Evolutionary conservation across 768 basidiomycete species (phyloP).

Genomic region (Serpula lacrymans): DNA sequence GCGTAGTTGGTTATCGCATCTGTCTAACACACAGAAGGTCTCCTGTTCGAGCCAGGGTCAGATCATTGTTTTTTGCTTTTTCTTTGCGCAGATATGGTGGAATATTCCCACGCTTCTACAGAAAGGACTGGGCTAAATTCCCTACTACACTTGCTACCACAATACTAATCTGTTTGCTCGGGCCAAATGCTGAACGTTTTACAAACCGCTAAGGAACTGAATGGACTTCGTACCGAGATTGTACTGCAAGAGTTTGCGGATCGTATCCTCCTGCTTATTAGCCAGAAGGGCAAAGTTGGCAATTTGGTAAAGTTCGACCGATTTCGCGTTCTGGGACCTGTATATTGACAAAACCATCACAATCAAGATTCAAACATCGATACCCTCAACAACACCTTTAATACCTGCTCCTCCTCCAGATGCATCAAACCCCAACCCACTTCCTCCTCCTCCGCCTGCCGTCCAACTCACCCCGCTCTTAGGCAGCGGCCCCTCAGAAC

Average conservation of each 20-base stretch:
- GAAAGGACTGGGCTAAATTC: no score
- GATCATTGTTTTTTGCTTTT: slow-evolving; percentile 19
- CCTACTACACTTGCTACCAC: no score
- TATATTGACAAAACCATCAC: slow-evolving; percentile 10
- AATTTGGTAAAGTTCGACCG: slow-evolving; percentile 55
- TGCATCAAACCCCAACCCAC: slow-evolving; percentile 29
- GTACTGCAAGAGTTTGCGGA: slow-evolving; percentile 79
- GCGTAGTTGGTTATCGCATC: slow-evolving; percentile 84
- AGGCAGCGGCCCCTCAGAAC: slow-evolving; percentile 67
- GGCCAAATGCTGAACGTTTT: slow-evolving; percentile 20
- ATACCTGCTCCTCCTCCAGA: slow-evolving; percentile 36
- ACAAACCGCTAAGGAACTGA: slow-evolving; percentile 49
- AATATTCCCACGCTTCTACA: no score
- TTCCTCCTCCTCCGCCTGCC: slow-evolving; percentile 66
- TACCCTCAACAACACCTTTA: slow-evolving; percentile 63
- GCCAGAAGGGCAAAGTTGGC: slow-evolving; percentile 90
- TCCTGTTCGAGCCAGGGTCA: slow-evolving; percentile 67
- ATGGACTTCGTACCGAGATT: slow-evolving; percentile 66
- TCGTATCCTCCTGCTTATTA: slow-evolving; percentile 79
- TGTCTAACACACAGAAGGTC: slow-evolving; percentile 82
- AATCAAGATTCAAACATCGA: slow-evolving; percentile 72
- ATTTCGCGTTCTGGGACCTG: neutral
- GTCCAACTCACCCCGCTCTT: slow-evolving; percentile 76
- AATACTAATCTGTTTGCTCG: no score
- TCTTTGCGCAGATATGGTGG: no score